Base-by-base conservation (phyloP, 73 alveolate genomes). In the Chromera velia region DNA sequence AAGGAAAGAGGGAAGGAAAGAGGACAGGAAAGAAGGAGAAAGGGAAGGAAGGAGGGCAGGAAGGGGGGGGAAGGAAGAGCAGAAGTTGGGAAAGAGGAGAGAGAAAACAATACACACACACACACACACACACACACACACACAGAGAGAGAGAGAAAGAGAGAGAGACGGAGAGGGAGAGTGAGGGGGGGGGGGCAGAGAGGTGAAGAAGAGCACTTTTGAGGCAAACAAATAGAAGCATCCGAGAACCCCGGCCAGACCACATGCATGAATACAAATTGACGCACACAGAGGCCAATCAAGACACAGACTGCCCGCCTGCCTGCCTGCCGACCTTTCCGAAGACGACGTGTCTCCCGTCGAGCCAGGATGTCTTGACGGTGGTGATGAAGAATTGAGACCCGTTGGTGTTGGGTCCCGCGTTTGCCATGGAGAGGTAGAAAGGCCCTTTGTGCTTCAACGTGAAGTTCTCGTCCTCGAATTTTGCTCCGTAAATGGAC, bases 351-450 rank as follows among this genome's bases (percentile, higher is more conserved):
- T 94, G 98, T 87, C 89, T 88, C 28, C 95, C 95, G 69, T 93
- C 96, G 33, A 94, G 89, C 97, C 97, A 92, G 81, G 94, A 95
- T 82, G 93, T 88, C 32, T 88, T 76, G 62, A 88, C 92, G 72
- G 89, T 83, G 80, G 94, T 82, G 75, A 95, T 79, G 91, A 95
- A 95, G 92, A 95, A 95, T 89, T 95, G 98, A 66, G 96, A 89
- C 33, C 99, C 99, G 68, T 95, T 95, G 80, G 99, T 95, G 90
- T 95, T 95, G 49, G 98, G 98, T 9, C 99, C 99, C 75, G 99
- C 98, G 81, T 95, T 95, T 68, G 99, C 99, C 99, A 95, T 95
- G 63, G 98, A 93, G 82, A 95, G 96, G 55, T 90, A 55, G 28
- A 96, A 96, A 10, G 95, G 94, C 74, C 93, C 91, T n/a, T 73